A percentile compares a stretch with the other conserved stretches of the same genome.
Evolutionary conservation across 345 rosid species (phyloP).

Genomic region (Sisymbrium irio): DNA sequence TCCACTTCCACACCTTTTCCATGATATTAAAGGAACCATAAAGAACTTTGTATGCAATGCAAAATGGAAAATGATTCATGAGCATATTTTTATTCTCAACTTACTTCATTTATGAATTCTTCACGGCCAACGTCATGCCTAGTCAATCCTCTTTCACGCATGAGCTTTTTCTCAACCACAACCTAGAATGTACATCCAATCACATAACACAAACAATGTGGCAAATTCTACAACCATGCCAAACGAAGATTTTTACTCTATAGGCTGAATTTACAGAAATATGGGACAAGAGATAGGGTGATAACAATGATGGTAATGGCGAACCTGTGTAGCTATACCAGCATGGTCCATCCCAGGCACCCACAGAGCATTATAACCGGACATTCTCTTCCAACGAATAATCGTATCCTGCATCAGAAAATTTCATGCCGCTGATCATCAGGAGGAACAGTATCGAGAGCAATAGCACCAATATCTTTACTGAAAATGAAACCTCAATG

Average conservation of each 20-base stretch:
- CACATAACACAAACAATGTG: constrained; percentile 7
- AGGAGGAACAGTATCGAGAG: neutral
- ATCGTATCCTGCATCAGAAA: constrained; percentile 64
- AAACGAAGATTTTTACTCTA: neutral
- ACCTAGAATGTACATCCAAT: constrained; percentile 48
- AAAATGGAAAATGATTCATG: constrained; percentile 3
- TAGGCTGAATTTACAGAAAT: neutral
- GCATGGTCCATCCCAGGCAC: constrained; percentile 98
- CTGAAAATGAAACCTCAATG: constrained; percentile 52
- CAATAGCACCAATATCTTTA: neutral
- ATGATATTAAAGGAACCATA: constrained; percentile 12
- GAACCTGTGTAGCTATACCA: constrained; percentile 98
- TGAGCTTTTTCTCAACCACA: constrained; percentile 86
- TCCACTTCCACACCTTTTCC: constrained; percentile 94
- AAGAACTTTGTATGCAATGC: neutral
- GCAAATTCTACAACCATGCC: constrained; percentile 2
- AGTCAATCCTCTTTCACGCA: constrained; percentile 70
- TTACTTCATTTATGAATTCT: constrained; percentile 73
- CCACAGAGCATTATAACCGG: constrained; percentile 91
- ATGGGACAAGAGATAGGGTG: neutral
- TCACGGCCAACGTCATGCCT: constrained; percentile 97
- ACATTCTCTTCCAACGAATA: constrained; percentile 95
- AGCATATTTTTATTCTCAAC: constrained; percentile 19
- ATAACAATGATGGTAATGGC: neutral
- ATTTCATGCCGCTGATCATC: neutral